phyloP scores from a whole-genome alignment of 495 filamentous ascomycete genomes.

The Hyaloscypha hepaticicola region DNA sequence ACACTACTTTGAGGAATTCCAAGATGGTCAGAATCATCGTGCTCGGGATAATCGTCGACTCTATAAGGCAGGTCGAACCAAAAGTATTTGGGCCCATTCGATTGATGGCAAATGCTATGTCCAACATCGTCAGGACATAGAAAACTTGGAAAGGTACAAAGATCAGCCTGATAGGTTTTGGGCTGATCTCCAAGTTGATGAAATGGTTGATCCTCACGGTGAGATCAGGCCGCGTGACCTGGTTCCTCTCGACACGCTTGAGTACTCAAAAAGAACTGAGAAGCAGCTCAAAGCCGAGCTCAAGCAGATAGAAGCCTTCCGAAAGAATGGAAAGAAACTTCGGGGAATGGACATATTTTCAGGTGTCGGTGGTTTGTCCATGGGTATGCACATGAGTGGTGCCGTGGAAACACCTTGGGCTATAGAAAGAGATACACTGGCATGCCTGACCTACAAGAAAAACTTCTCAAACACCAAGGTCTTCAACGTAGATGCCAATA shows the following conservation, averaged over 20 bases:
- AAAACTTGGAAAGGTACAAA: conserved; percentile 13
- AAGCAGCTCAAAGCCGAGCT: neutral
- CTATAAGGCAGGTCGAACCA: neutral
- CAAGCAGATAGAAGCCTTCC: neutral
- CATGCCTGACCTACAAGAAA: neutral
- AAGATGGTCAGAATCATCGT: neutral
- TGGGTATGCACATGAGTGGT: conserved; percentile 11
- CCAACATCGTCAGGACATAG: conserved; percentile 2
- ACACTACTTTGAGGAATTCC: neutral
- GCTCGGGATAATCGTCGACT: conserved; percentile 15
- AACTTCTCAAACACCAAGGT: conserved; percentile 6
- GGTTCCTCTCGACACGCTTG: neutral
- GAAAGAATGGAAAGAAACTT: neutral
- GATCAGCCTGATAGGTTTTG: conserved; percentile 12
- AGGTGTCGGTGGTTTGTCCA: conserved; percentile 10
- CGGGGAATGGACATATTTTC: conserved; percentile 17
- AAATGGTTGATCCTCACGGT: neutral
- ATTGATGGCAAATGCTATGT: conserved; percentile 21
- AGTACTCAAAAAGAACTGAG: conserved; percentile 7
- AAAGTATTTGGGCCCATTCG: neutral
- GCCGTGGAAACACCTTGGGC: conserved; percentile 7
- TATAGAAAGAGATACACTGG: conserved; percentile 12
- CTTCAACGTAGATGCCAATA: conserved; percentile 12
- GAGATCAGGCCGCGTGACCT: neutral
- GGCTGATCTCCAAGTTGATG: neutral